phyloP scores from a whole-genome alignment of 345 rosid species.

The Linum usitatissimum region DNA sequence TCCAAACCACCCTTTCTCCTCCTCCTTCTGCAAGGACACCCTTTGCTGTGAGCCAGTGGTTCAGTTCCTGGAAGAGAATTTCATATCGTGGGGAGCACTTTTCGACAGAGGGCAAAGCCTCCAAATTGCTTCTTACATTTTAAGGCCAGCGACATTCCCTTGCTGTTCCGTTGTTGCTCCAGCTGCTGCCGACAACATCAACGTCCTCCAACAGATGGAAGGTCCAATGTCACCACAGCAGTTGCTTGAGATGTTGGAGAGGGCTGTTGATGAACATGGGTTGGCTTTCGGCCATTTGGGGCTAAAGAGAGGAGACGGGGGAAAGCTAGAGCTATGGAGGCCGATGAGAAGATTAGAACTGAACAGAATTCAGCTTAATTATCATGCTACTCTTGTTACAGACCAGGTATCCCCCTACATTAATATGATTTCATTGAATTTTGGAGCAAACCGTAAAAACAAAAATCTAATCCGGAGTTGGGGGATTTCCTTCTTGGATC shows the following conservation, averaged over 20 bases:
- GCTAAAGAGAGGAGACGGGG: not conserved
- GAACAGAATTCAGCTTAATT: slow-evolving; percentile 54
- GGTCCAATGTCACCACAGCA: slow-evolving; percentile 44
- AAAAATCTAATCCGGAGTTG: no score
- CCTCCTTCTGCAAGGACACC: slow-evolving; percentile 44
- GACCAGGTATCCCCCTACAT: slow-evolving; percentile 46
- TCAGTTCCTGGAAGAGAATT: slow-evolving; percentile 51
- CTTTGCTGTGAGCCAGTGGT: slow-evolving; percentile 39
- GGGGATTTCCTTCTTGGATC: no score
- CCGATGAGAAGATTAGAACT: not conserved
- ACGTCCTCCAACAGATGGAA: slow-evolving; percentile 56
- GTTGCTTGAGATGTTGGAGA: slow-evolving; percentile 45
- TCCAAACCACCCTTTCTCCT: slow-evolving; percentile 43
- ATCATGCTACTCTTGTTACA: slow-evolving; percentile 34
- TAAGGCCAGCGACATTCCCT: slow-evolving; percentile 40
- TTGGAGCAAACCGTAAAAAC: no score
- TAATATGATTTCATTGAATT: no score
- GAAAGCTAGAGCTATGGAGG: not conserved
- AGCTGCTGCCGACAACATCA: slow-evolving; percentile 28
- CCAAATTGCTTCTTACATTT: slow-evolving; percentile 26
- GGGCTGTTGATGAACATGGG: slow-evolving; percentile 55
- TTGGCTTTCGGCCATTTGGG: slow-evolving; percentile 27
- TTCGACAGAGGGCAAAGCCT: slow-evolving; percentile 41
- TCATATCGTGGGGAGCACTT: slow-evolving; percentile 42
- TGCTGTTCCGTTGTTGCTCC: slow-evolving; percentile 49